phyloP scores from a whole-genome alignment of 2,329 filamentous ascomycete species.

The Colletotrichum sp. region DNA sequence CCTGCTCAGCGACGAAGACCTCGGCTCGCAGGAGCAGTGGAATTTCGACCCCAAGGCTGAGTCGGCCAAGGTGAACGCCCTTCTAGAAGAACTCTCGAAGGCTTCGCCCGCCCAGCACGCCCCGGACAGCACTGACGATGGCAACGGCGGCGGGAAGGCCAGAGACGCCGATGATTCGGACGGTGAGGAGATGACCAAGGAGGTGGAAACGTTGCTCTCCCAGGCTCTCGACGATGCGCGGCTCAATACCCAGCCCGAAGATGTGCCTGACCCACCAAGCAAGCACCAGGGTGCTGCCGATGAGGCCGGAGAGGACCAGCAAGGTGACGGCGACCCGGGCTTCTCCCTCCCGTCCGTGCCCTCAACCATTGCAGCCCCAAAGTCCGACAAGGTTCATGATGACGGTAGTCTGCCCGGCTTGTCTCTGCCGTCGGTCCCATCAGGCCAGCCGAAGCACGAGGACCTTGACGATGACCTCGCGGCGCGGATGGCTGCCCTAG shows the following conservation, averaged over 20 bases:
- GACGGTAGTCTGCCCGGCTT: constrained; percentile 30
- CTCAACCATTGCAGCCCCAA: constrained; percentile 35
- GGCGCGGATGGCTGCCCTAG: constrained; percentile 57
- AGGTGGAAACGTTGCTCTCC: constrained; percentile 50
- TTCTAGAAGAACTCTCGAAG: constrained; percentile 40
- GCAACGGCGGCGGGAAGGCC: neutral
- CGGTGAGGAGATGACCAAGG: constrained; percentile 51
- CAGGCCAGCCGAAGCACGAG: constrained; percentile 38
- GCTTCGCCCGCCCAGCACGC: neutral
- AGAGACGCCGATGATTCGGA: constrained; percentile 50
- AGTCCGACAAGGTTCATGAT: neutral
- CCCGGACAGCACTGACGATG: neutral
- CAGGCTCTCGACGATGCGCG: constrained; percentile 52
- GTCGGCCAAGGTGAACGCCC: constrained; percentile 32
- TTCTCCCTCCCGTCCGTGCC: constrained; percentile 45
- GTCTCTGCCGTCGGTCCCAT: constrained; percentile 52
- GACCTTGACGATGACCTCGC: constrained; percentile 53
- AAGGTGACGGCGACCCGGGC: constrained; percentile 18
- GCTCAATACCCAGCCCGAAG: constrained; percentile 27
- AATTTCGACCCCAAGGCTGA: constrained; percentile 31
- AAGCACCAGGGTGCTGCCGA: neutral
- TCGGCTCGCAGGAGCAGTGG: constrained; percentile 32
- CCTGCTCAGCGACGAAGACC: constrained; percentile 49
- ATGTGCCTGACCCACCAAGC: neutral
- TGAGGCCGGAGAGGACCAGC: neutral